Conservation (phyloP, 306 rosid species). For the Dicorynia guianensis region DNA sequence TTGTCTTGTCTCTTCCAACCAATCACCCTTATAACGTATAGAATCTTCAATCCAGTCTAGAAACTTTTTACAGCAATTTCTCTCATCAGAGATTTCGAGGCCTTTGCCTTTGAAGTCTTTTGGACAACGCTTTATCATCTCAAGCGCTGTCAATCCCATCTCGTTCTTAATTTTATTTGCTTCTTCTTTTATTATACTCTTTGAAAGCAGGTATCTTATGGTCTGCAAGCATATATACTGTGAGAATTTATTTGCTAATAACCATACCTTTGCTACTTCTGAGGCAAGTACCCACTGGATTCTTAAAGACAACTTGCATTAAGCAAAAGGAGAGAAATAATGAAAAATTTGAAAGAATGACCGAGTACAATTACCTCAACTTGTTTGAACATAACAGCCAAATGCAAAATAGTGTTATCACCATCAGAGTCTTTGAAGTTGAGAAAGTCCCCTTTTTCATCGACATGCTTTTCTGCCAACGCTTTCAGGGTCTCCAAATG, state of each 20-base stretch:
- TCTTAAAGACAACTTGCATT: no score
- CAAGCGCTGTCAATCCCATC: neutral
- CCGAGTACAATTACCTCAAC: no score
- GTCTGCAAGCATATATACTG: neutral
- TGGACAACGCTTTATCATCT: neutral
- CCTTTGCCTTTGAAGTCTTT: slow-evolving; percentile 6
- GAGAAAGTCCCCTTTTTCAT: neutral
- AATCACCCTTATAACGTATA: neutral
- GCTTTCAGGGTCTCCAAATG: slow-evolving; percentile 32
- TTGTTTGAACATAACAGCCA: neutral
- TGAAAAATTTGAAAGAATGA: no score
- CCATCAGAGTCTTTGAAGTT: neutral
- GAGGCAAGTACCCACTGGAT: no score
- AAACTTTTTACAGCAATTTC: neutral
- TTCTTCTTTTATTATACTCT: neutral
- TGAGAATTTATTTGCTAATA: no score
- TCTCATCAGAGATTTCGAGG: neutral
- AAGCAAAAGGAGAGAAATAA: no score
- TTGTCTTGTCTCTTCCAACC: neutral
- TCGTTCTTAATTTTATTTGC: neutral
- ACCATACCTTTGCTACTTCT: no score
- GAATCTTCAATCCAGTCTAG: neutral
- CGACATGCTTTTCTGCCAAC: neutral
- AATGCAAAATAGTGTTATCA: neutral
- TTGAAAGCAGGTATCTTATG: slow-evolving; percentile 4